These are phyloP conservation scores for Myriosclerotinia curreyana DNA, from an alignment of 2,329 filamentous ascomycete genomes.

Conservation along the genomic window DNA sequence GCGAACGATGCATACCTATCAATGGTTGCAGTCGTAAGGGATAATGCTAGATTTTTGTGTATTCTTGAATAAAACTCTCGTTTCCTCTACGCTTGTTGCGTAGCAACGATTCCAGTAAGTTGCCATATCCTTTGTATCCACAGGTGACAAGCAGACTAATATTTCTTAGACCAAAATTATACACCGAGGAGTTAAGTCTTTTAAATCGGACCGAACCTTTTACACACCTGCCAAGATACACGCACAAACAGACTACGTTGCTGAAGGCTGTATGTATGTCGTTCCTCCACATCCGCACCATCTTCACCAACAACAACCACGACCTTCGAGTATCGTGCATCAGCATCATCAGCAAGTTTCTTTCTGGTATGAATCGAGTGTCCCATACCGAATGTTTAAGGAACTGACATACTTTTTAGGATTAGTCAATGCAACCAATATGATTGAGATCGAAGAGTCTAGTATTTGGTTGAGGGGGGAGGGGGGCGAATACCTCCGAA, in stretches of 20 bases:
- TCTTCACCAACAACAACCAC: constrained; percentile 59
- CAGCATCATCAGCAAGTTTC: constrained; percentile 65
- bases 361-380: constrained; percentile 29
- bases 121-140: no score
- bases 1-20: not conserved
- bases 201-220: no score
- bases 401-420: not conserved
- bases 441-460: no score
- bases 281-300: constrained; percentile 56
- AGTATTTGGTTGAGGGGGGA: no score
- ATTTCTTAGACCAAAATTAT: no score
- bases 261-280: not conserved
- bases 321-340: constrained; percentile 69
- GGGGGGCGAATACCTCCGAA: not conserved
- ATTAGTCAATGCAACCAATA: not conserved
- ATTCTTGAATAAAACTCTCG: not conserved
- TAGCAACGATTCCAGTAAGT: no score
- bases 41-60: not conserved
- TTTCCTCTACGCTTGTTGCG: no score
- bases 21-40: not conserved
- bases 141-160: no score
- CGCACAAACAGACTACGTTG: not conserved
- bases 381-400: not conserved
- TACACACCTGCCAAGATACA: no score
- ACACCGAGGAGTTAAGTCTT: no score